Percentiles rank a stretch among this genome's conserved stretches.
phyloP scores from a whole-genome alignment of 805 yeast genomes.

The Pichia heedii region DNA sequence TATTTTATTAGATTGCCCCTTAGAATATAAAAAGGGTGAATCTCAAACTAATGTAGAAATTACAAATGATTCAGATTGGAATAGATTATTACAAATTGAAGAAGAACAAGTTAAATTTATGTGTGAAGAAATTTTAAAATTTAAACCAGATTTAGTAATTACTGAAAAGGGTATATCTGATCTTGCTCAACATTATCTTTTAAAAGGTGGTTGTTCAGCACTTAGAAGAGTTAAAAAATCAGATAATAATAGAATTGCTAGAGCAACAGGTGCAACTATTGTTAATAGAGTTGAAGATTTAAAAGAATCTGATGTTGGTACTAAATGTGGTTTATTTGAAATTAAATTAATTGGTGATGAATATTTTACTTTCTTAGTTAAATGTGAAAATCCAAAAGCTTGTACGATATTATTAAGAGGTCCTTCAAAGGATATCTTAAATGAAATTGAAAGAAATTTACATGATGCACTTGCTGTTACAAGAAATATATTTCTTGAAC shows the following conservation, averaged over 20 bases:
- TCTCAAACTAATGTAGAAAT: slow-evolving; percentile 97
- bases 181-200: slow-evolving; percentile 90
- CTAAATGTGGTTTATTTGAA: slow-evolving; percentile 80
- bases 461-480: slow-evolving; percentile 99
- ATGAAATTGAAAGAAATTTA: slow-evolving; percentile 92
- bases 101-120: slow-evolving; percentile 89
- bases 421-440: slow-evolving; percentile 91
- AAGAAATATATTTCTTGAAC: slow-evolving; percentile 89
- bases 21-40: slow-evolving; percentile 98
- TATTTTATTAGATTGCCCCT: slow-evolving; percentile 86
- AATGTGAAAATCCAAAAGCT: slow-evolving; percentile 82
- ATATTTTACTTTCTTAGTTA: slow-evolving; percentile 76
- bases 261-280: slow-evolving; percentile 96
- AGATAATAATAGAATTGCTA: slow-evolving; percentile 91
- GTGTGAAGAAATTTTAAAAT: slow-evolving; percentile 76
- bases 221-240: slow-evolving; percentile 91
- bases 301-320: slow-evolving; percentile 84
- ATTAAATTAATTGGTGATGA: slow-evolving; percentile 97
- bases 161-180: slow-evolving; percentile 99
- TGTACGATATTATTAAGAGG: slow-evolving; percentile 92
- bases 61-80: slow-evolving; percentile 94
- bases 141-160: slow-evolving; percentile 88
- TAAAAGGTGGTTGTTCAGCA: slow-evolving; percentile 89
- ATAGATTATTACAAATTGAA: slow-evolving; percentile 87
- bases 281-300: slow-evolving; percentile 93